Evolutionary conservation across 768 basidiomycete genomes (phyloP).

Genomic region (Calocybe gangraenosa): DNA sequence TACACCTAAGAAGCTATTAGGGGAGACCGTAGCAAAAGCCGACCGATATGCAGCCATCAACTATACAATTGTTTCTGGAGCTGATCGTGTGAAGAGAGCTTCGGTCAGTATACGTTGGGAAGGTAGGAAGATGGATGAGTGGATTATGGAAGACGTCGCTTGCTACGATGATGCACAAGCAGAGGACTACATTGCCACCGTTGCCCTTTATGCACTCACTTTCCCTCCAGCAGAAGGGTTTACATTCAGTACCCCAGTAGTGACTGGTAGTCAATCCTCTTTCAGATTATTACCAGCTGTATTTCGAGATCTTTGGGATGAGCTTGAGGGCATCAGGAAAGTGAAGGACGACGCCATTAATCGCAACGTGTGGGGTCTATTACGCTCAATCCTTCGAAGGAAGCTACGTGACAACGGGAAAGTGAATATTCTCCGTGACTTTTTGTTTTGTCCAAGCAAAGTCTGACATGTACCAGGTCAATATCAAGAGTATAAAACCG

Average conservation of each 20-base stretch:
- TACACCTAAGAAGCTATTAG: conserved; percentile 71
- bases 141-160: conserved; percentile 82
- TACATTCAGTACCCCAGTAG: conserved; percentile 41
- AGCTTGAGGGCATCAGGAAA: conserved; percentile 68
- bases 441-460: background rate
- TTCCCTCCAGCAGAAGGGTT: conserved; percentile 66
- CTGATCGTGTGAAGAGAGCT: conserved; percentile 73
- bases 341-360: conserved; percentile 58
- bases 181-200: conserved; percentile 83
- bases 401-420: conserved; percentile 44
- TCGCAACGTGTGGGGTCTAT: conserved; percentile 63
- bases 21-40: conserved; percentile 60
- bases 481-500: conserved; percentile 20
- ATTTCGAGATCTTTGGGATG: conserved; percentile 91
- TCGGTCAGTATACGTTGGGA: conserved; percentile 73
- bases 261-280: conserved; percentile 53
- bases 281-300: conserved; percentile 77
- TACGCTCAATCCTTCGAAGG: conserved; percentile 59
- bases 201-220: conserved; percentile 78
- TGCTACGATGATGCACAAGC: conserved; percentile 78
- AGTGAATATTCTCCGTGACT: conserved; percentile 27
- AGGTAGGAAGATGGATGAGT: conserved; percentile 53
- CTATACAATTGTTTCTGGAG: conserved; percentile 61
- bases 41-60: conserved; percentile 75
- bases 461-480: conserved; percentile 16